Evolutionary conservation across 352 stramenopile genomes (phyloP), one percentile per base, ranked within the genome.

Genomic region (Pythium plurisporium): DNA sequence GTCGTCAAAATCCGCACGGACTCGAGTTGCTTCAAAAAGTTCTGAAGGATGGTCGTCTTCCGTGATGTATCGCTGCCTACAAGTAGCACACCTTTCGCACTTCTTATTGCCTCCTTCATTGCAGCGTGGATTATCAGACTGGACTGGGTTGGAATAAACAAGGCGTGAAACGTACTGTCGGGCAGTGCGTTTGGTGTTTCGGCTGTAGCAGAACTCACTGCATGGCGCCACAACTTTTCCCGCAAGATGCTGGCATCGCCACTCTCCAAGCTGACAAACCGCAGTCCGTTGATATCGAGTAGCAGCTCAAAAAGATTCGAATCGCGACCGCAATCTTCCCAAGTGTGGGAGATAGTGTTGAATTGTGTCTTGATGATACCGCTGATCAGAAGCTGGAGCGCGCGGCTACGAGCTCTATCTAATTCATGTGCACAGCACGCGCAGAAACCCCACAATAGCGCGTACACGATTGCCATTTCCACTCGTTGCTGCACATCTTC

Each of bases 401-500:
- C 38, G 11, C 46, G 47, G 19, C 17, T 51, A 12, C 55, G 33
- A 23, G 34, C 46, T 26, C 30, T 42, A 36, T 59, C 48, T 1
- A 23, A 17, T 4, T 23, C 41, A 41, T 31, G 36, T 3, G 31
- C 40, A 20, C 55, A 55, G 31, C 59, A 68, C 8, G 59, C 50
- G 11, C 40, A 41, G 40, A 72, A 69, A 10, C 64, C 64, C 77
- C 79, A 88, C 11, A 88, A 31, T 5, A 88, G 45, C 12, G 75
- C 72, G 36, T 82, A 85, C 2, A 80, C 34, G 3, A 79, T 51
- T 2, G 64, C 62, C 73, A 88, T 78, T n/a, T 82, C 70, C 4
- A 90, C 69, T 0, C 73, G 72, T 10, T 72, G 61, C 23, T 69
- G 20, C 20, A 64, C 23, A 14, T 53, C 33, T 34, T 71, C 48